These are phyloP conservation scores for Candida corydali DNA, from an alignment of 805 yeast species.

Conservation along the genomic window DNA sequence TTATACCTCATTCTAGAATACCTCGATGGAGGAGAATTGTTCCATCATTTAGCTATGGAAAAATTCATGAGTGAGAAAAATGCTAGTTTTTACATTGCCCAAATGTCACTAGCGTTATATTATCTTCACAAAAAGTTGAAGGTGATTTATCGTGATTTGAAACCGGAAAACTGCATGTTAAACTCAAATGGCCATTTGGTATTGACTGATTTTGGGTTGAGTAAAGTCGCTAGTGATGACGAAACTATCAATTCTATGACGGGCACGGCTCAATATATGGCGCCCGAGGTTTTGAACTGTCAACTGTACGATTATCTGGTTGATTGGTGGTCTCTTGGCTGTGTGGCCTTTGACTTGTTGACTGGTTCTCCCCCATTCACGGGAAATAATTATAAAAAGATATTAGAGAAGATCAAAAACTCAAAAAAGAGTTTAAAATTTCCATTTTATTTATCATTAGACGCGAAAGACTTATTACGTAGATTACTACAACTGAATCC, in stretches of 20 bases:
- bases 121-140: slow-evolving; percentile 34
- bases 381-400: slow-evolving; percentile 36
- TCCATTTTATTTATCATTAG: slow-evolving; percentile 38
- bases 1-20: slow-evolving; percentile 42
- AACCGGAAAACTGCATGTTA: slow-evolving; percentile 45
- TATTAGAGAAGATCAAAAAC: slow-evolving; percentile 33
- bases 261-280: slow-evolving; percentile 46
- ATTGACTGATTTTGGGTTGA: slow-evolving; percentile 42
- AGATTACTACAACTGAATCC: slow-evolving; percentile 35
- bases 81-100: slow-evolving; percentile 40
- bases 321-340: slow-evolving; percentile 48
- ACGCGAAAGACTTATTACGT: slow-evolving; percentile 39
- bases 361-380: slow-evolving; percentile 45
- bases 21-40: slow-evolving; percentile 43
- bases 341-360: slow-evolving; percentile 40
- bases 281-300: slow-evolving; percentile 42
- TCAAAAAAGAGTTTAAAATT: slow-evolving; percentile 28
- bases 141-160: slow-evolving; percentile 41
- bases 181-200: slow-evolving; percentile 38
- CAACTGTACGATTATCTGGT: slow-evolving; percentile 39
- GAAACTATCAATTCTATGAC: slow-evolving; percentile 29
- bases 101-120: slow-evolving; percentile 36
- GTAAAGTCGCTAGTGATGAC: slow-evolving; percentile 28
- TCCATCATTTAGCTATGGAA: slow-evolving; percentile 34
- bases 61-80: slow-evolving; percentile 25